Conservation (phyloP, 139 green algal species). For the Tetradesmus obliquus region DNA sequence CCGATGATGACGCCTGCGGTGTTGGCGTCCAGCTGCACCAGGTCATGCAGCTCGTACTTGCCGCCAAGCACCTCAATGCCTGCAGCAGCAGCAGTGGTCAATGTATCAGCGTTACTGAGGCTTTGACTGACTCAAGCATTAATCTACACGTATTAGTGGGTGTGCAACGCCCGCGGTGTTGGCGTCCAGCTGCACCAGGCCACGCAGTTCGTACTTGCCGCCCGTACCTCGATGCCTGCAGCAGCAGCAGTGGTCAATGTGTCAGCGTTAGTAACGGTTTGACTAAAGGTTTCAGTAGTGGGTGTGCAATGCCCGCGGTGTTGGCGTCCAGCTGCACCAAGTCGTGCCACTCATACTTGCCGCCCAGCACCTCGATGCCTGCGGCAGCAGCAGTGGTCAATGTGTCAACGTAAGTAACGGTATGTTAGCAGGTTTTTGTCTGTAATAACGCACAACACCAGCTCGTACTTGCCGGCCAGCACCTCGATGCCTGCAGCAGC, state of each 20-base stretch:
- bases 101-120: background rate
- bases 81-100: constrained; percentile 10
- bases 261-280: too few relatives aligned
- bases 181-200: constrained; percentile 87
- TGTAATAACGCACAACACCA: constrained; percentile 64
- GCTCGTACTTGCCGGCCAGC: constrained; percentile 85
- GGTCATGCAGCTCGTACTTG: constrained; percentile 94
- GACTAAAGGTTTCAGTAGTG: background rate
- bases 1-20: constrained; percentile 84
- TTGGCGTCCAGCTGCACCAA: constrained; percentile 84
- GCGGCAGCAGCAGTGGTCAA: background rate
- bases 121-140: background rate
- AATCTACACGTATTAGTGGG: too few relatives aligned
- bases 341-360: constrained; percentile 93
- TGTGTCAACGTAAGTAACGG: too few relatives aligned
- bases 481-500: constrained; percentile 67
- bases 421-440: too few relatives aligned
- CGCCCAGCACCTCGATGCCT: constrained; percentile 80
- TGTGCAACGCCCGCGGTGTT: constrained; percentile 67
- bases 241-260: background rate
- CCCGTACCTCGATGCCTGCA: constrained; percentile 79
- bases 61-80: constrained; percentile 80
- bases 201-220: constrained; percentile 89
- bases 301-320: constrained; percentile 55
- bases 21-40: constrained; percentile 83